Base-by-base conservation (phyloP, 2,329 filamentous ascomycete species). In the Trichoderma guizhouense region DNA sequence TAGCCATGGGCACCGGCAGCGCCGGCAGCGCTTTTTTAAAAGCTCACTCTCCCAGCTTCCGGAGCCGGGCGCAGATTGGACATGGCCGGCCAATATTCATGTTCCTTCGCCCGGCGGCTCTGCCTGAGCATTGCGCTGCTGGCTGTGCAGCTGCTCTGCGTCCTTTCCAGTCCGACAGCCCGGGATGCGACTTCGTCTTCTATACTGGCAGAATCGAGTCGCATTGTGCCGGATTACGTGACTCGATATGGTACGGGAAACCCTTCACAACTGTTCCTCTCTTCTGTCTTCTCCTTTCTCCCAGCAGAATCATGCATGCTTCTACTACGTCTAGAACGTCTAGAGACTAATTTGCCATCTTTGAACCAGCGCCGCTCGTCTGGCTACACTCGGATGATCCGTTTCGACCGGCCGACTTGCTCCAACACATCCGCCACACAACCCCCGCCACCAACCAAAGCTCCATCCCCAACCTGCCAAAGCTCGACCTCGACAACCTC, bases 351-450 rank as follows among this genome's bases (percentile, higher is more conserved):
- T 32, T 57, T 7, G 12, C 18, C 9, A 24, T 30, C 3, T 39
- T 24, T 12, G 47, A 36, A 28, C 32, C 26, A 68, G 65, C 65
- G n/a, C 65, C 65, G 24, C 51, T 68, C 12, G 65, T 68, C 1
- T 68, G 65, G 65, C 53, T 68, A 21, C 65, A 68, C 34, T 68
- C 65, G 14, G 65, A 68, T 15, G 65, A 68, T 7, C 65, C 65
- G 5, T 68, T 68, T 21, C 65, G 65, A 28, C 65, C 65, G 9
- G 24, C 65, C 30, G 65, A 68, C 53, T 15, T 68, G 51, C 65
- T 68, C 34, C 32, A 68, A 32, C 65, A 68, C 8, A 43, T 68
- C 12, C 65, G 24, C 30, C 65, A 68, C n/a, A 68, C 65, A 28
- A 58, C 51, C 36, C 65, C 65, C 12, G 18, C 53, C 14, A 36